phyloP scores from a whole-genome alignment of 495 filamentous ascomycete species.

The Aspergillus egyptiacus region DNA sequence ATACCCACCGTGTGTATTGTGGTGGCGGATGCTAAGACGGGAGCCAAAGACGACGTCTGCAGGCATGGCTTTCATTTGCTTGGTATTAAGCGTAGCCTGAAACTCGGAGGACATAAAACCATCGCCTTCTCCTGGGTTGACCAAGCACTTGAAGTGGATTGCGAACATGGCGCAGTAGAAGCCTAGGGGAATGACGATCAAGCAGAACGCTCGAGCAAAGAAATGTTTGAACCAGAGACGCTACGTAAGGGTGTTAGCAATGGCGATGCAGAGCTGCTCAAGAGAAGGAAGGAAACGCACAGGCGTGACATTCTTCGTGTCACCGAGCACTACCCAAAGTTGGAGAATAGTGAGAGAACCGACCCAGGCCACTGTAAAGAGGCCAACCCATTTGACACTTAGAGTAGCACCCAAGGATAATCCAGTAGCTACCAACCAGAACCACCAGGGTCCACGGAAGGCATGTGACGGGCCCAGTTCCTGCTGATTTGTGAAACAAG shows the following conservation, averaged over 20 bases:
- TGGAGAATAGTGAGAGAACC: slow-evolving; percentile 85
- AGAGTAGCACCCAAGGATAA: slow-evolving; percentile 83
- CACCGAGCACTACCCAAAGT: slow-evolving; percentile 90
- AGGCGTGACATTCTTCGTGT: slow-evolving; percentile 74
- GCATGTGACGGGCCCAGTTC: slow-evolving; percentile 84
- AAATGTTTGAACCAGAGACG: slow-evolving; percentile 93
- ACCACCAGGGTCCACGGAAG: slow-evolving; percentile 90
- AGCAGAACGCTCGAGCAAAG: slow-evolving; percentile 81
- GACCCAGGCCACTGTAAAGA: slow-evolving; percentile 99
- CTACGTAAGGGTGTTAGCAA: slow-evolving; percentile 25
- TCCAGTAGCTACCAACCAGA: slow-evolving; percentile 87
- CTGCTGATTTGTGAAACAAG: slow-evolving; percentile 92
- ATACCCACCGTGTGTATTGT: slow-evolving; percentile 96
- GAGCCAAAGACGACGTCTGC: slow-evolving; percentile 89
- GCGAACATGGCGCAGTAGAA: slow-evolving; percentile 97
- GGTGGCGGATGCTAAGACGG: slow-evolving; percentile 77
- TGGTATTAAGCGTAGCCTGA: slow-evolving; percentile 93
- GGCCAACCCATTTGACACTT: slow-evolving; percentile 97
- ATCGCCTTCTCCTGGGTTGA: slow-evolving; percentile 93
- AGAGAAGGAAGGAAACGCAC: slow-evolving; percentile 31
- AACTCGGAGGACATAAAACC: slow-evolving; percentile 99
- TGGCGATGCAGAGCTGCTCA: slow-evolving; percentile 5
- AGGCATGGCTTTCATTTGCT: slow-evolving; percentile 89
- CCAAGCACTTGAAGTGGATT: slow-evolving; percentile 88
- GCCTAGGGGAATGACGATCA: slow-evolving; percentile 80